Percentiles rank a stretch among this genome's conserved stretches.
phyloP scores from a whole-genome alignment of 192 early-diverging fungal genomes.

The Jimgerdemannia flammicorona region DNA sequence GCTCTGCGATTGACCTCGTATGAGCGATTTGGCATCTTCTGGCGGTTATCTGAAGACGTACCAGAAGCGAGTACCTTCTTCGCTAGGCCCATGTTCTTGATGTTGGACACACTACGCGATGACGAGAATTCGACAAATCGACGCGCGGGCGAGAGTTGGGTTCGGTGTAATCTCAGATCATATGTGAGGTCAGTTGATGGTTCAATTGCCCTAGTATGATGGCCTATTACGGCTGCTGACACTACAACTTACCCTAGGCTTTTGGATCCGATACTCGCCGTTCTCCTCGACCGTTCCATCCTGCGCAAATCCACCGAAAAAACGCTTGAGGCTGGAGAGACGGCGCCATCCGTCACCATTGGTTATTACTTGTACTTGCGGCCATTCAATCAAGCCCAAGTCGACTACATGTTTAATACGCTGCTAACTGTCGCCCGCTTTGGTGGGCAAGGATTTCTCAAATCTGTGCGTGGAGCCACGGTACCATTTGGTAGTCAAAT shows the following conservation, averaged over 20 bases:
- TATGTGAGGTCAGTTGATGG: conserved; percentile 25
- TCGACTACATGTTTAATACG: conserved; percentile 61
- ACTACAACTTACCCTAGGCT: conserved; percentile 24
- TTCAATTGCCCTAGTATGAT: background rate
- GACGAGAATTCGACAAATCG: conserved; percentile 45
- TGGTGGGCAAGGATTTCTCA: conserved; percentile 50
- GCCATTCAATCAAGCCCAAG: conserved; percentile 63
- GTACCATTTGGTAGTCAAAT: background rate
- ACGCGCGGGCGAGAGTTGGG: conserved; percentile 67
- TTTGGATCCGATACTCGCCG: conserved; percentile 52
- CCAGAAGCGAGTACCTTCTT: conserved; percentile 46
- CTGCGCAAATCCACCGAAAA: conserved; percentile 25
- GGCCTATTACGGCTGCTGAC: background rate
- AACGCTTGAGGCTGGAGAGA: conserved; percentile 24
- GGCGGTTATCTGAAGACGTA: conserved; percentile 57
- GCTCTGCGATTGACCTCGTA: conserved; percentile 34
- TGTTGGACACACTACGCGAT: conserved; percentile 65
- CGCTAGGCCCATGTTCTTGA: conserved; percentile 71
- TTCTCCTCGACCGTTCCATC: conserved; percentile 45
- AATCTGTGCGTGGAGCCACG: conserved; percentile 33
- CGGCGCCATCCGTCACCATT: background rate
- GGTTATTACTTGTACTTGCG: conserved; percentile 33
- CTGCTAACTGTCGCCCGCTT: conserved; percentile 46
- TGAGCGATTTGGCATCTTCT: conserved; percentile 68
- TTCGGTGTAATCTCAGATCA: conserved; percentile 58